Evolutionary conservation across 257 asterid species (phyloP), one percentile per base, ranked within the genome.

Genomic region (Solanum medicagineum): DNA sequence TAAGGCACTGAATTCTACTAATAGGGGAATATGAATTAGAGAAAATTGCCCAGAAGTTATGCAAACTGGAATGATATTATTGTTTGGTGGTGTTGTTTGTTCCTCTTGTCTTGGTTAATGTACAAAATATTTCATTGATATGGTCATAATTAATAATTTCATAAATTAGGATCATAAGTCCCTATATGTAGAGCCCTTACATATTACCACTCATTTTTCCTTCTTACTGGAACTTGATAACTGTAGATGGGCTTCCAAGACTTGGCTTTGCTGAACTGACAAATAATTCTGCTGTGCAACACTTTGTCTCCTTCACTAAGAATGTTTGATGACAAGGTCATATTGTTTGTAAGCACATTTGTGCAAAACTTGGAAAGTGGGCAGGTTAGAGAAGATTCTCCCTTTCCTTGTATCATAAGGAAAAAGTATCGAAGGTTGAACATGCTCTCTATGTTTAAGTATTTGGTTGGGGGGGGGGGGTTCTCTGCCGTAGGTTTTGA

Each of bases 1-100:
- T 94, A 93, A 85, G 91, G 80, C 77, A 49, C 56, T 81, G 73
- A 16, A 45, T 74, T 83, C 86, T 16, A 57, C 62, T 62, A 81
- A 60, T 53, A 56, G 54, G 49, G n/a, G 16, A 69, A 69, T 51
- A 36, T 11, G 53, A 40, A 81, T 82, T 53, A 40, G 82, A 65
- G 74, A 83, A 65, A n/a, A 55, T 14, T 65, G 22, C 62, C 65
- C 60, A 83, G 49, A 45, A 45, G n/a, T 45, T n/a, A n/a, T 45
- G 57, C 36, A 10, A 70, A 5, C 54, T 42, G 19, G 54, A 70
- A 70, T 19, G 32, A 42, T 70, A 40, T 70, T 73, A n/a, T 45
- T 45, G 57, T 73, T 73, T 73, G 36, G 81, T 45, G 57, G 10
- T 73, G 57, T 45, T 73, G 80, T 42, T 42, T 42, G 42, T 70